phyloP scores from a whole-genome alignment of 169 alveolate genomes.

The Cryptosporidium sp. region DNA sequence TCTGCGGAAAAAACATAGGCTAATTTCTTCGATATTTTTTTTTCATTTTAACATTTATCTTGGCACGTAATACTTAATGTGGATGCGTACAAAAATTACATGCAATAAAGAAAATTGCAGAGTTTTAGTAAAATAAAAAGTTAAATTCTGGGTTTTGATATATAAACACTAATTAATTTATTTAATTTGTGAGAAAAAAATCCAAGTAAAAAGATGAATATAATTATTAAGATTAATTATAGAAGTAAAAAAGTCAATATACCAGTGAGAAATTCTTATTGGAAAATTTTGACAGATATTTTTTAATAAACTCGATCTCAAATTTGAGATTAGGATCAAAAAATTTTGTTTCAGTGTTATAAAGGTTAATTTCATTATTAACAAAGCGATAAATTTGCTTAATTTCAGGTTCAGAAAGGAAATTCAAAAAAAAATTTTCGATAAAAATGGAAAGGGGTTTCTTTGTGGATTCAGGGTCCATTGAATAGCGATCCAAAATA shows the following conservation, averaged over 20 bases:
- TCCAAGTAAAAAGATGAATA: background rate
- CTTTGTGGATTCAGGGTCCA: background rate
- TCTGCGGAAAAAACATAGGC: background rate
- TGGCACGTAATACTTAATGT: background rate
- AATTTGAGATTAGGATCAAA: conserved; percentile 17
- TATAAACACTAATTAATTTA: no score
- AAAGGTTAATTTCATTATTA: background rate
- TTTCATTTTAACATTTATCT: no score
- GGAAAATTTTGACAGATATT: background rate
- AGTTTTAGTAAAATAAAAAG: no score
- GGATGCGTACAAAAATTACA: background rate
- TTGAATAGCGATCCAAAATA: background rate
- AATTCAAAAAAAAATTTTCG: conserved; percentile 8
- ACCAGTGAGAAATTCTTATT: no score
- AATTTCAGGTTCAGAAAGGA: conserved; percentile 17
- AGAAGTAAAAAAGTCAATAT: background rate
- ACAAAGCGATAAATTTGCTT: background rate
- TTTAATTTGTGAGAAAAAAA: background rate
- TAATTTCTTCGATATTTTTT: no score
- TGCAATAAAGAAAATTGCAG: background rate
- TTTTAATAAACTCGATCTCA: conserved; percentile 29
- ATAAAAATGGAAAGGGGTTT: conserved; percentile 1
- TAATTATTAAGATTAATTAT: background rate
- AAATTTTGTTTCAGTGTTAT: background rate
- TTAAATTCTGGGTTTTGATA: background rate